Conservation (phyloP, 1,139 yeast genomes). For the Zygoascus meyerae region DNA sequence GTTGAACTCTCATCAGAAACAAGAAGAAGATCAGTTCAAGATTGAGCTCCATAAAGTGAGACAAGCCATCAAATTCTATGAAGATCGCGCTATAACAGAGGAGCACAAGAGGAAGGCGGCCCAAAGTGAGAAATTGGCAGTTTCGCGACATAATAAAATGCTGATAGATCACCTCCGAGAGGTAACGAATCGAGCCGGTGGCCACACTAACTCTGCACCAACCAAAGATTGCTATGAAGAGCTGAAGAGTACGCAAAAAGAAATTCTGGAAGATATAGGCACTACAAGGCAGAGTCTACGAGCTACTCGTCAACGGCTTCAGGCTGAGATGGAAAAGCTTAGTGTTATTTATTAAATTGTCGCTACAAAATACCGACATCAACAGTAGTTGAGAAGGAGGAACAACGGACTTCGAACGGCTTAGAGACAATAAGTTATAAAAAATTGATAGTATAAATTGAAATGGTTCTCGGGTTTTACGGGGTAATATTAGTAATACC, state of each 20-base stretch:
- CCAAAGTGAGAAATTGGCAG: constrained; percentile 30
- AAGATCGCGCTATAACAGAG: constrained; percentile 38
- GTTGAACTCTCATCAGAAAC: constrained; percentile 23
- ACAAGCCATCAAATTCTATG: constrained; percentile 38
- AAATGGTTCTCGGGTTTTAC: no score
- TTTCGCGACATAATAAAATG: constrained; percentile 31
- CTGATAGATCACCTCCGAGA: constrained; percentile 33
- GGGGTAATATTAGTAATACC: no score
- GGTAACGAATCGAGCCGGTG: constrained; percentile 24
- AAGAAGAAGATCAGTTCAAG: constrained; percentile 27
- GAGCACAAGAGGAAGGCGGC: constrained; percentile 34
- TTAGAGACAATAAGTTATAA: no score
- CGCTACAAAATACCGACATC: no score
- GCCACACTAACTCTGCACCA: background rate
- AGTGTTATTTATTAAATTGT: background rate
- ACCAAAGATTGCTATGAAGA: constrained; percentile 12
- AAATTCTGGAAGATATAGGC: constrained; percentile 17
- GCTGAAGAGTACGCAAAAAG: constrained; percentile 18
- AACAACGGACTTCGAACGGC: no score
- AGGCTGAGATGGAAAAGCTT: background rate
- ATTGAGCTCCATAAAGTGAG: constrained; percentile 32
- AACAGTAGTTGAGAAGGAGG: no score
- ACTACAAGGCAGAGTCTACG: constrained; percentile 10
- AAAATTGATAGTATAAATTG: no score
- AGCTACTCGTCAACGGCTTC: constrained; percentile 10